phyloP scores from a whole-genome alignment of 805 yeast species.

The Teunomyces barrocoloradensis region DNA sequence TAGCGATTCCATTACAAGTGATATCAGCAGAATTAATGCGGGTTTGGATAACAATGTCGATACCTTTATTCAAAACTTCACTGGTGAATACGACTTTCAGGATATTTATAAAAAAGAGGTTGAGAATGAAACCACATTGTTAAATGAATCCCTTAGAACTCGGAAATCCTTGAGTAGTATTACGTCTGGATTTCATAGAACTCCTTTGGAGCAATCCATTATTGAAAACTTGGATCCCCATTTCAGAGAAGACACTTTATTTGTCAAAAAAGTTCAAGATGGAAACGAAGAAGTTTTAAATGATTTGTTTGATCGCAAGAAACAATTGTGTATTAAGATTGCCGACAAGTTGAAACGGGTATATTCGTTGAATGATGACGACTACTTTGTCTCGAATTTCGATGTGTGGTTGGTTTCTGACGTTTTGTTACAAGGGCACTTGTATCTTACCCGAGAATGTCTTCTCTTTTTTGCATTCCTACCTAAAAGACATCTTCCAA shows the following conservation, averaged over 20 bases:
- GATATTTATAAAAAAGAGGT: neutral
- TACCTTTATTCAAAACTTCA: neutral
- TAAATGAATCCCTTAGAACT: neutral
- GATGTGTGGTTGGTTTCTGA: constrained; percentile 81
- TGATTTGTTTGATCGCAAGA: constrained; percentile 7
- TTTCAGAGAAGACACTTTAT: constrained; percentile 10
- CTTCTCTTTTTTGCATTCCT: constrained; percentile 76
- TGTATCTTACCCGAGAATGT: constrained; percentile 64
- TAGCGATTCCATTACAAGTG: neutral
- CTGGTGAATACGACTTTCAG: neutral
- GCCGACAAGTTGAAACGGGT: constrained; percentile 35
- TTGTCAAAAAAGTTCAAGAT: constrained; percentile 11
- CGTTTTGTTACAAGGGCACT: constrained; percentile 81
- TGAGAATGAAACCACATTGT: neutral
- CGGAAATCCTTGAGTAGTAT: constrained; percentile 1
- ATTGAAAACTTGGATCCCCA: constrained; percentile 26
- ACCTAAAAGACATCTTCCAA: constrained; percentile 42
- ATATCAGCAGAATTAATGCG: neutral
- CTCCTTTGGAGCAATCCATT: constrained; percentile 29
- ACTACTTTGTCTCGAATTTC: constrained; percentile 57
- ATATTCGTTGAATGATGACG: constrained; percentile 50
- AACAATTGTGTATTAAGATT: constrained; percentile 21
- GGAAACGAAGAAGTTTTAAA: constrained; percentile 8
- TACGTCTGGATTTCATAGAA: neutral
- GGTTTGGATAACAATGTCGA: constrained; percentile 3